Evolutionary conservation across 163 green algal genomes (phyloP).

Genomic region (Scenedesmus sp.): DNA sequence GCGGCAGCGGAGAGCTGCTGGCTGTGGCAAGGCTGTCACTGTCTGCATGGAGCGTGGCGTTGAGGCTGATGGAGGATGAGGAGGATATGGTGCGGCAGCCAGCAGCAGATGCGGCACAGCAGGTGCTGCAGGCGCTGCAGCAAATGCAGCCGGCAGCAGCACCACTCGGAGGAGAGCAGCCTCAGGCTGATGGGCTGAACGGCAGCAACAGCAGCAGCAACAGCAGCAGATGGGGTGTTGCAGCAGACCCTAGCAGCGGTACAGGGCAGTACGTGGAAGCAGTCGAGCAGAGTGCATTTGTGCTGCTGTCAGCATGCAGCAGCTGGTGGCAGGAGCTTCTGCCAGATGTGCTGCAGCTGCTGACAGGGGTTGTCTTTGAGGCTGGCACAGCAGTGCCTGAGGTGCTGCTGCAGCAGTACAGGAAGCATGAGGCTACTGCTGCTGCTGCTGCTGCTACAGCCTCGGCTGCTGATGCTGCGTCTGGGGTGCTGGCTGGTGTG

Average conservation of each 20-base stretch:
- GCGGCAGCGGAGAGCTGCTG: background rate
- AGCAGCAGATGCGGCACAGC: conserved; percentile 55
- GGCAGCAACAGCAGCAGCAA: conserved; percentile 14
- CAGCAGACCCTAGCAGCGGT: conserved; percentile 1
- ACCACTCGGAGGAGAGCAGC: background rate
- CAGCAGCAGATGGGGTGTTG: background rate
- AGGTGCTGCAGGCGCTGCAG: conserved; percentile 30
- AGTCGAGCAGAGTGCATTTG: conserved; percentile 54
- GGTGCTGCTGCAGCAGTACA: conserved; percentile 46
- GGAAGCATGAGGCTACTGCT: background rate
- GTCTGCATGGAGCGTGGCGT: conserved; percentile 44
- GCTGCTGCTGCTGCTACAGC: conserved; percentile 9
- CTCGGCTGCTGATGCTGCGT: background rate
- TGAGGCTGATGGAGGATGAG: conserved; percentile 84
- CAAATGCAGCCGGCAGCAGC: background rate
- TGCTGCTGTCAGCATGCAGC: conserved; percentile 24
- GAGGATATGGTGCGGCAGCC: conserved; percentile 66
- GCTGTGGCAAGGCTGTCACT: conserved; percentile 54
- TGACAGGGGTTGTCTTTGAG: conserved; percentile 38
- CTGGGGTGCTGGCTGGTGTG: conserved; percentile 13
- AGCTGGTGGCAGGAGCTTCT: conserved; percentile 2
- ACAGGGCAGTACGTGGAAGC: conserved; percentile 65
- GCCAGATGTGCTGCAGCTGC: conserved; percentile 40
- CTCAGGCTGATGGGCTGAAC: too few relatives aligned
- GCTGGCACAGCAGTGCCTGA: conserved; percentile 43